A percentile compares a stretch with the other conserved stretches of the same genome.
These are phyloP conservation scores for Diaporthe sp. DNA, from an alignment of 2,329 filamentous ascomycete species.

Conservation along the genomic window DNA sequence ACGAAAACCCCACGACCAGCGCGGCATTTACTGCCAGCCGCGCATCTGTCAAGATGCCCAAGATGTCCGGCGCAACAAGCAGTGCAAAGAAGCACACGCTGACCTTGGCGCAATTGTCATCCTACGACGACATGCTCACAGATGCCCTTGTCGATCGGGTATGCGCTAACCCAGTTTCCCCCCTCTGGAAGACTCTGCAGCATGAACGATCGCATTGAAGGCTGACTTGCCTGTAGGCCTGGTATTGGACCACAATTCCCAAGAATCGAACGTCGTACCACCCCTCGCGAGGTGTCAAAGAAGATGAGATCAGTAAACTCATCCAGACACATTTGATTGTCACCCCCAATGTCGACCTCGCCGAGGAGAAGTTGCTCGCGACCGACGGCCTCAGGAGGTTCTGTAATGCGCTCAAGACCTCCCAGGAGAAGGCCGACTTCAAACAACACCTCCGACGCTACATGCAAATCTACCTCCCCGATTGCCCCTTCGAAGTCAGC, in stretches of 20 bases:
- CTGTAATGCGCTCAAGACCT: conserved; percentile 73
- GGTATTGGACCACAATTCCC: conserved; percentile 95
- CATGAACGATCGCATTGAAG: conserved; percentile 13
- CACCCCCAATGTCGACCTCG: conserved; percentile 76
- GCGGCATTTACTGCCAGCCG: conserved; percentile 56
- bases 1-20: conserved; percentile 31
- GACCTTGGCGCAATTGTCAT: conserved; percentile 87
- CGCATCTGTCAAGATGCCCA: conserved; percentile 21
- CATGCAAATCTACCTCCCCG: conserved; percentile 90
- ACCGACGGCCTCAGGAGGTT: conserved; percentile 83
- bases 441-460: conserved; percentile 88
- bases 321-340: conserved; percentile 78
- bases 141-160: conserved; percentile 97
- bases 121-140: conserved; percentile 95
- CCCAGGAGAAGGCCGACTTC: conserved; percentile 89
- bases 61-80: conserved; percentile 46
- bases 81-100: conserved; percentile 76
- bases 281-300: conserved; percentile 81
- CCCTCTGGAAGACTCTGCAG: neutral
- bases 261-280: conserved; percentile 93
- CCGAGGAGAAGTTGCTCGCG: conserved; percentile 79
- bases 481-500: conserved; percentile 92
- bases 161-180: conserved; percentile 55
- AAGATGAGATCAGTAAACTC: conserved; percentile 72
- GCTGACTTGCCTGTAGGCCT: conserved; percentile 71